Conservation (phyloP, 2,329 filamentous ascomycete genomes). For the Diaporthe citriasiana region DNA sequence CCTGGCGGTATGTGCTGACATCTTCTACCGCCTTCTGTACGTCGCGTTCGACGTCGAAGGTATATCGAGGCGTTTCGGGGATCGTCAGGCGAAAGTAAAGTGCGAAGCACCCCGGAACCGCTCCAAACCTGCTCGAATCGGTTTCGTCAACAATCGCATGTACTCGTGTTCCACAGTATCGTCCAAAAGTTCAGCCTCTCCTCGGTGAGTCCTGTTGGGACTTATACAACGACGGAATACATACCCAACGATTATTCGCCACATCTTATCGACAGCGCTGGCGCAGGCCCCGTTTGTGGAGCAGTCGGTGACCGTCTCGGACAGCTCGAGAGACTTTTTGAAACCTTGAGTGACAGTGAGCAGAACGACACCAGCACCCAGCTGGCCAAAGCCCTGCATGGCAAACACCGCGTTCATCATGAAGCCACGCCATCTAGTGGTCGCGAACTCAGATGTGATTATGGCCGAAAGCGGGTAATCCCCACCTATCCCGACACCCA, state of each 20-base stretch:
- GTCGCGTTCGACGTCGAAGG: constrained; percentile 84
- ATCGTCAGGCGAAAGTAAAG: constrained; percentile 88
- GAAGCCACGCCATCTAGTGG: constrained; percentile 85
- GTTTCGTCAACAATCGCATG: not conserved
- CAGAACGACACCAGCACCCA: constrained; percentile 81
- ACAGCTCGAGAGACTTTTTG: constrained; percentile 71
- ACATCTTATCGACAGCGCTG: constrained; percentile 87
- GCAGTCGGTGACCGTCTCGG: constrained; percentile 68
- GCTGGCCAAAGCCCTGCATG: constrained; percentile 89
- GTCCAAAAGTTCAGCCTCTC: not conserved
- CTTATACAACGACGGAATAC: not conserved
- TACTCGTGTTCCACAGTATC: not conserved
- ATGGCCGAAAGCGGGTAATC: constrained; percentile 87
- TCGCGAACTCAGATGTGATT: constrained; percentile 88
- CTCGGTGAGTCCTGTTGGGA: not conserved
- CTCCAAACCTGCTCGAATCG: constrained; percentile 70
- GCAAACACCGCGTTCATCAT: constrained; percentile 92
- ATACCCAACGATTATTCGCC: constrained; percentile 78
- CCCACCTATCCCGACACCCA: constrained; percentile 80
- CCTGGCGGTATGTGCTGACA: constrained; percentile 79
- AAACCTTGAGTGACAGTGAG: constrained; percentile 81
- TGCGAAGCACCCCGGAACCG: constrained; percentile 83
- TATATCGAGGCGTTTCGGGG: constrained; percentile 89
- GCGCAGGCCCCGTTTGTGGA: constrained; percentile 68
- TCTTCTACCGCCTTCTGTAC: constrained; percentile 81